A percentile compares a stretch with the other conserved stretches of the same genome.
These are phyloP conservation scores for Umbilicus rupestris DNA, from an alignment of 164 flowering plant genomes.

Conservation along the genomic window DNA sequence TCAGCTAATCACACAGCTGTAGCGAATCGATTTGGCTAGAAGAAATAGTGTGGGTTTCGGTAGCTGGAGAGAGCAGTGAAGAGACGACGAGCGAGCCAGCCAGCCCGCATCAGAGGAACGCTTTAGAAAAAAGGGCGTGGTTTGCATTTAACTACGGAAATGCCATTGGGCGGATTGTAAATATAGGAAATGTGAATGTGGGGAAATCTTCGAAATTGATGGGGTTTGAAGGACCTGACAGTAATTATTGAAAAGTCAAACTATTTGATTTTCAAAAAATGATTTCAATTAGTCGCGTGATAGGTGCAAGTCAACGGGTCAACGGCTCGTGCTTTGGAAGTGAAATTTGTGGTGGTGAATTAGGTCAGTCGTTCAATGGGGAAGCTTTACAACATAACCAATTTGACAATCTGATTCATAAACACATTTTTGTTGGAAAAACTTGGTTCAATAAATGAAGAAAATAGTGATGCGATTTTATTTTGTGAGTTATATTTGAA, in stretches of 20 bases:
- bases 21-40: background rate
- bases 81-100: background rate
- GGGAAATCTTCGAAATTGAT: background rate
- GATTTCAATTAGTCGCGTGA: no score
- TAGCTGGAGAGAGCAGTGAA: conserved; percentile 3
- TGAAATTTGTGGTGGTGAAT: no score
- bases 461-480: no score
- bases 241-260: conserved; percentile 1
- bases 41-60: background rate
- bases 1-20: conserved; percentile 1
- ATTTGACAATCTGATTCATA: no score
- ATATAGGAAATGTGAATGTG: background rate
- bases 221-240: conserved; percentile 1
- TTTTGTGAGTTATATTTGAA: no score
- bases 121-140: background rate
- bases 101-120: background rate
- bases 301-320: no score
- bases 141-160: background rate
- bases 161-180: background rate
- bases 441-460: no score
- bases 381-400: no score
- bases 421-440: no score
- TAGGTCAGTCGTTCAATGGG: no score
- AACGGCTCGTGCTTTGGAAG: no score
- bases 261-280: no score